These are phyloP conservation scores for Musa itinerans DNA, from an alignment of 176 grass and related monocot species.

Conservation along the genomic window DNA sequence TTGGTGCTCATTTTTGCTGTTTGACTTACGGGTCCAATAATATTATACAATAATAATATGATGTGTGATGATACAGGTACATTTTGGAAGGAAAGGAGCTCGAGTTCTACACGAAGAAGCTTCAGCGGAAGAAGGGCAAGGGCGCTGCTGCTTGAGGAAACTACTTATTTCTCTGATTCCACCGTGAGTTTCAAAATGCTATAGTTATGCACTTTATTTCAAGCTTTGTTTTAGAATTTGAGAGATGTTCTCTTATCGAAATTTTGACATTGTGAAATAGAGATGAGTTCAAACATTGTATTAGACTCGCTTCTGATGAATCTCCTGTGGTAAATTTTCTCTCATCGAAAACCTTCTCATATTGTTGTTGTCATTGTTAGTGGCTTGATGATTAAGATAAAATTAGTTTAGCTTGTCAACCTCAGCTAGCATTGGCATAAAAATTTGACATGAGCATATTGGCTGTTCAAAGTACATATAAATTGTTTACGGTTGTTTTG, in stretches of 20 bases:
- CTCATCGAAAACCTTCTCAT: no score
- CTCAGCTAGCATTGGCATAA: no score
- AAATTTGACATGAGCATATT: no score
- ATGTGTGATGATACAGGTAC: neutral
- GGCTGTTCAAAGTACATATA: no score
- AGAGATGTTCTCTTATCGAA: neutral
- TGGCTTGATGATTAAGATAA: no score
- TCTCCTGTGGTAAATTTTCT: neutral
- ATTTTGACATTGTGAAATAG: neutral
- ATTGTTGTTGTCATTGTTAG: no score
- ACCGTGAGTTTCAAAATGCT: neutral
- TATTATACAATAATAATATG: no score
- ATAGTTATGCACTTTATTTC: neutral
- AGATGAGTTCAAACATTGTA: neutral
- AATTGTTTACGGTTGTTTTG: no score
- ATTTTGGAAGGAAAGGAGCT: constrained; percentile 21
- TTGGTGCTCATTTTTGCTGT: no score
- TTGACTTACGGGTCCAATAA: no score
- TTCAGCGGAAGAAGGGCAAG: constrained; percentile 12
- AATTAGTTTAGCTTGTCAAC: no score
- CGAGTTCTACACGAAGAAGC: constrained; percentile 19
- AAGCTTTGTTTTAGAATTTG: neutral
- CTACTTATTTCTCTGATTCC: neutral
- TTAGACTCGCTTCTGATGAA: neutral
- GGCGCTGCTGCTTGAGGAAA: neutral